Base-by-base conservation (phyloP, 768 basidiomycete species). In the Grammothele lineata region DNA sequence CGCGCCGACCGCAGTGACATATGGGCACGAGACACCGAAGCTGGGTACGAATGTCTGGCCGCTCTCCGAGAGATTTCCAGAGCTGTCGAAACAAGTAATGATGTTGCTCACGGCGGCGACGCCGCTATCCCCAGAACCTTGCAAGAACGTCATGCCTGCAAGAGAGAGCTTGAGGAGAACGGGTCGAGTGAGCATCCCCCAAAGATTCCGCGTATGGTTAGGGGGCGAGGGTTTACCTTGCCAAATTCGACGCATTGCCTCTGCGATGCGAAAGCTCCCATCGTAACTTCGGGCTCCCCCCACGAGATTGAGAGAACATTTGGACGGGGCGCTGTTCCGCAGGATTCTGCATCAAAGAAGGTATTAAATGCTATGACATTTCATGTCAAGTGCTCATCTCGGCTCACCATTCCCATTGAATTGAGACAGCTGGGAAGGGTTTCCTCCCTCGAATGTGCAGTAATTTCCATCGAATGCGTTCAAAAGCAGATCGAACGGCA, bases 21-120 rank as follows among this genome's bases (percentile, higher is more conserved):
- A 75, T 15, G 74, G 68, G 34, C 74, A 74, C 4, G 66, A 63
- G 24, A 51, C 62, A 0, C 74, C 74, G 65, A 74, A 75, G n/a
- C 38, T 48, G 0, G 71, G 73, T 48, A 67, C 68, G 61, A 76
- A 76, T 24, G 56, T 54, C 5, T 40, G 60, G 23, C 60, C 62
- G 27, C 33, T 38, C 5, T 27, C 44, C n/a, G n/a, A n/a, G 4
- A 47, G 39, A 4, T 45, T 48, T 17, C 56, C 56, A 5, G 53
- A 52, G 4, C 63, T 21, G 34, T 60, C 51, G 27, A 73, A 43
- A 48, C 74, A 74, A n/a, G n/a, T n/a, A n/a, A n/a, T n/a, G n/a
- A 47, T 6, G 26, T 54, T 56, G 22, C 43, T 50, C 19, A 47
- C 46, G 3, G 72, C 70, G 18, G 68, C 67, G 24, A 74, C 73